phyloP scores from a whole-genome alignment of 768 basidiomycete species.

The Stropharia rugosoannulata region DNA sequence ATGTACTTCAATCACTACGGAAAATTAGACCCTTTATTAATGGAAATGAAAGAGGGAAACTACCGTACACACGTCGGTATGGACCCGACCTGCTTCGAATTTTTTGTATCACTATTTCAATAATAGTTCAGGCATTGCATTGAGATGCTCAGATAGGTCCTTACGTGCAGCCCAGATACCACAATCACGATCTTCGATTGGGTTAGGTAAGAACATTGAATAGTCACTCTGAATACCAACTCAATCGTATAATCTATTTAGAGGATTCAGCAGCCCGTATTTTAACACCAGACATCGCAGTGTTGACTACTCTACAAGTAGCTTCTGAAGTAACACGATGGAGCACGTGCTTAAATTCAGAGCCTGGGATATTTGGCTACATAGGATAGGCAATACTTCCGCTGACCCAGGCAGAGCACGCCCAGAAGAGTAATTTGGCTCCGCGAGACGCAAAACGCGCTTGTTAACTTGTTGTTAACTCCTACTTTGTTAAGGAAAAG shows the following conservation, averaged over 20 bases:
- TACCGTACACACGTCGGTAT: conserved; percentile 5
- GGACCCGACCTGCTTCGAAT: no score
- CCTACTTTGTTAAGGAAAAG: no score
- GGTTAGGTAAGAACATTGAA: conserved; percentile 1
- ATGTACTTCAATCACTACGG: conserved; percentile 3
- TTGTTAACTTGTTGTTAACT: no score
- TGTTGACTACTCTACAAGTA: neutral
- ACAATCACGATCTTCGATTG: conserved; percentile 6
- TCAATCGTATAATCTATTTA: neutral
- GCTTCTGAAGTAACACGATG: neutral
- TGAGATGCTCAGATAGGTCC: conserved; percentile 1
- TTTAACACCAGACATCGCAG: conserved; percentile 6
- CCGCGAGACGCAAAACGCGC: no score
- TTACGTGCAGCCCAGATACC: conserved; percentile 6
- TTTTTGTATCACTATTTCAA: neutral
- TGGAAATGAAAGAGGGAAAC: neutral
- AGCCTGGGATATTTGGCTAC: no score
- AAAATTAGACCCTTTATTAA: conserved; percentile 3
- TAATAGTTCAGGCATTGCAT: conserved; percentile 2
- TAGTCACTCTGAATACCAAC: neutral
- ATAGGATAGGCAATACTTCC: no score
- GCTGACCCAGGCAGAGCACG: no score
- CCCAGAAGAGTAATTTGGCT: no score
- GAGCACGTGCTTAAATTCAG: no score
- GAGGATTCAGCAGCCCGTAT: conserved; percentile 3